Conservation (phyloP, 2,329 filamentous ascomycete species). For the Ophiocordyceps unilateralis region DNA sequence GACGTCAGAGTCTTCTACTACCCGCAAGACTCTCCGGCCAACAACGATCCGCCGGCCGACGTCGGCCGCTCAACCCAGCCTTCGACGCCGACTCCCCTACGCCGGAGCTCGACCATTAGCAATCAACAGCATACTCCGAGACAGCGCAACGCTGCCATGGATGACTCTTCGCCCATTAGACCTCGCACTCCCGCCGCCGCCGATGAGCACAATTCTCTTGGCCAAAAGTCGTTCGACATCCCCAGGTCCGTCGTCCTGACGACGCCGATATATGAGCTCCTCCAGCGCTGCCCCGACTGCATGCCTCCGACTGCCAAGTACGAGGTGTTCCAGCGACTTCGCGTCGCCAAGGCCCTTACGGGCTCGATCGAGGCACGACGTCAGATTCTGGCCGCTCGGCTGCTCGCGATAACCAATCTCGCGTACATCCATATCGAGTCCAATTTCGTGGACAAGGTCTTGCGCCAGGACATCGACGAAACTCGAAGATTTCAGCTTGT, state of each 20-base stretch:
- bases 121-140: conserved; percentile 25
- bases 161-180: conserved; percentile 33
- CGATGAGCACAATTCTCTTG: conserved; percentile 17
- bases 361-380: conserved; percentile 49
- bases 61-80: conserved; percentile 30
- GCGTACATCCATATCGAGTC: conserved; percentile 75
- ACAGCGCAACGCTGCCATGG: conserved; percentile 12
- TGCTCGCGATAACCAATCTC: conserved; percentile 79
- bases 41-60: conserved; percentile 7
- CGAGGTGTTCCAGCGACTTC: conserved; percentile 68
- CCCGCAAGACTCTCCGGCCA: conserved; percentile 19
- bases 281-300: conserved; percentile 38
- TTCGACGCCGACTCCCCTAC: conserved; percentile 57
- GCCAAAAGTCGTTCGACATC: conserved; percentile 47
- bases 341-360: conserved; percentile 66
- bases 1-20: conserved; percentile 73
- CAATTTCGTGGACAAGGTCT: conserved; percentile 69
- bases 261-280: conserved; percentile 36
- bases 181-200: conserved; percentile 22
- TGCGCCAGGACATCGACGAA: conserved; percentile 78
- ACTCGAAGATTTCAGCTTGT: conserved; percentile 76
- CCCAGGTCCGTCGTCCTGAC: conserved; percentile 36
- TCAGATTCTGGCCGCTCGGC: conserved; percentile 59
- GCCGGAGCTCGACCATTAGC: conserved; percentile 45
- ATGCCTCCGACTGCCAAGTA: conserved; percentile 61